A percentile compares a stretch with the other conserved stretches of the same genome.
Evolutionary conservation across 805 yeast species (phyloP).

Genomic region (Saccharomycopsis javanensis): DNA sequence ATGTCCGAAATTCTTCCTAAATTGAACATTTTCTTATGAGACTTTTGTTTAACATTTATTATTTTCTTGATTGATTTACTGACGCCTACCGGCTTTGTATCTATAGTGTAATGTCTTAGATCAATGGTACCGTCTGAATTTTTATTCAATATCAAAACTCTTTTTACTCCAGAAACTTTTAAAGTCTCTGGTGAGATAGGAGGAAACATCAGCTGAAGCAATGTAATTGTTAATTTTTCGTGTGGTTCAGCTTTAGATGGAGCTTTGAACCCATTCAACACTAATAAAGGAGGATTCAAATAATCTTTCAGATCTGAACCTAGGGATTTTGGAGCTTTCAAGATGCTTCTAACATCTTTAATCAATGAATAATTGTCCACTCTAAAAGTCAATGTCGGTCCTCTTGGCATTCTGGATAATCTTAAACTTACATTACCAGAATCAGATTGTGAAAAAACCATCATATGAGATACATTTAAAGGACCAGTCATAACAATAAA

Average conservation of each 20-base stretch:
- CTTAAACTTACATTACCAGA: slow-evolving; percentile 77
- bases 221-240: slow-evolving; percentile 76
- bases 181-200: slow-evolving; percentile 82
- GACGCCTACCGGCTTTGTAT: slow-evolving; percentile 75
- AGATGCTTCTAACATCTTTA: slow-evolving; percentile 64
- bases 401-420: slow-evolving; percentile 80
- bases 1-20: slow-evolving; percentile 61
- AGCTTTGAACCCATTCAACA: slow-evolving; percentile 73
- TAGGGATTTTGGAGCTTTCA: slow-evolving; percentile 71
- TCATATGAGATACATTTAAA: slow-evolving; percentile 79
- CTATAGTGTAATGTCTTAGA: slow-evolving; percentile 81
- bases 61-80: slow-evolving; percentile 64
- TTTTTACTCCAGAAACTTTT: slow-evolving; percentile 59
- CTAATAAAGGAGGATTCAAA: slow-evolving; percentile 77
- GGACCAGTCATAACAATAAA: slow-evolving; percentile 99
- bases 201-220: slow-evolving; percentile 94
- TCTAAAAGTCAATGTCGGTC: slow-evolving; percentile 85
- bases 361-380: slow-evolving; percentile 69
- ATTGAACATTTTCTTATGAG: slow-evolving; percentile 61
- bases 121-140: slow-evolving; percentile 69
- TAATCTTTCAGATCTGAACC: slow-evolving; percentile 54
- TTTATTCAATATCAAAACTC: slow-evolving; percentile 78
- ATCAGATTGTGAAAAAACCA: slow-evolving; percentile 74
- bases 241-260: slow-evolving; percentile 54
- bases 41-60: slow-evolving; percentile 48